These are phyloP conservation scores for Hsuehochloa calcarea DNA, from an alignment of 176 grass and related monocot genomes.

Conservation along the genomic window DNA sequence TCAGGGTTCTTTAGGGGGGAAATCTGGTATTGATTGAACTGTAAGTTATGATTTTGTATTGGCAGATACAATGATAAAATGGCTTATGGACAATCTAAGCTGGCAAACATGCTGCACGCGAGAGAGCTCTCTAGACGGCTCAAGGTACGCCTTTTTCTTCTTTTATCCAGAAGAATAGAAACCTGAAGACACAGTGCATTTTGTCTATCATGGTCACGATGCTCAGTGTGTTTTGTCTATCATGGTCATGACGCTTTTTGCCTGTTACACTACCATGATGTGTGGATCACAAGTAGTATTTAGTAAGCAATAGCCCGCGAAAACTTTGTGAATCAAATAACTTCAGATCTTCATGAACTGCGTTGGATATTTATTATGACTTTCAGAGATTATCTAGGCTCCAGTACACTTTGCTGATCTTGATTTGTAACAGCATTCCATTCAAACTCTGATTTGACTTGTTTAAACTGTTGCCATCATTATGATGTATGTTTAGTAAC, in stretches of 20 bases:
- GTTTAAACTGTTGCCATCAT: background rate
- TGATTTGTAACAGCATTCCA: background rate
- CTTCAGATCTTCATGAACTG: background rate
- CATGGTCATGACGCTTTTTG: background rate
- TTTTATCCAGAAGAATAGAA: constrained; percentile 3
- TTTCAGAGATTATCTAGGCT: background rate
- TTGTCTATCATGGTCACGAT: background rate
- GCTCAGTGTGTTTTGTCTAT: constrained; percentile 8
- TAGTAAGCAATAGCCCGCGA: background rate
- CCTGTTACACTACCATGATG: background rate
- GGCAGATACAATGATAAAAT: constrained; percentile 84
- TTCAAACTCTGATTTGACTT: background rate
- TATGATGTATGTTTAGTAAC: background rate
- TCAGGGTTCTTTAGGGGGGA: background rate
- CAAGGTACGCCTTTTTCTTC: constrained; percentile 38
- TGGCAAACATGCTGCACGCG: constrained; percentile 83
- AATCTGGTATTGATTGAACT: background rate
- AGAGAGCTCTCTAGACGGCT: constrained; percentile 83
- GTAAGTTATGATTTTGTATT: constrained; percentile 32
- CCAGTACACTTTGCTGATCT: background rate
- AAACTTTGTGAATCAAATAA: background rate
- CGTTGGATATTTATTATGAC: background rate
- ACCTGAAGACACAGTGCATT: background rate
- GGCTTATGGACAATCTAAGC: constrained; percentile 94
- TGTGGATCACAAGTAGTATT: background rate